Percentiles rank a stretch among this genome's conserved stretches.
Evolutionary conservation across 2,329 filamentous ascomycete species (phyloP).

Genomic region (Moelleriella libera): DNA sequence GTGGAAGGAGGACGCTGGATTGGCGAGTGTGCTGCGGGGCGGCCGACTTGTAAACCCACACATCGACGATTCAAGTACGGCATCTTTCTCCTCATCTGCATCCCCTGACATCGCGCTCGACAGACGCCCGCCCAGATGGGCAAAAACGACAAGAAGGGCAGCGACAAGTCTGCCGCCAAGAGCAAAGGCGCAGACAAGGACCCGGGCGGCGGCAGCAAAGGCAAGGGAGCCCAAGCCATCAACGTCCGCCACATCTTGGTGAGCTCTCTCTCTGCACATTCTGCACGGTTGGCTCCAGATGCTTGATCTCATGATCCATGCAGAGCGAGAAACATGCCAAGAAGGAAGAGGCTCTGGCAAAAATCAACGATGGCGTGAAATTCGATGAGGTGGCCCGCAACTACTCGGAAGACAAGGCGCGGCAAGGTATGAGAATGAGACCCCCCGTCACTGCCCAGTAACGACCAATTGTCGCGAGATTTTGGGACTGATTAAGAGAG

Average conservation of each 20-base stretch:
- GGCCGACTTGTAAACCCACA: too few species aligned
- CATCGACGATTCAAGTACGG: too few species aligned
- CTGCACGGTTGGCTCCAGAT: not conserved
- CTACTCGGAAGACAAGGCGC: conserved; percentile 65
- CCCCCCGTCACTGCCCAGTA: too few species aligned
- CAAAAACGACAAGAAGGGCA: conserved; percentile 26
- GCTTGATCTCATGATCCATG: not conserved
- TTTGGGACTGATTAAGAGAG: not conserved
- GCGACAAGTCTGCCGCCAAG: conserved; percentile 20
- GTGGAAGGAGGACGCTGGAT: too few species aligned
- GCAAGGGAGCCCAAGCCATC: conserved; percentile 49
- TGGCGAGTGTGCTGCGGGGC: too few species aligned
- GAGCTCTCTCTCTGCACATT: conserved; percentile 4
- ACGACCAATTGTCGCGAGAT: too few species aligned
- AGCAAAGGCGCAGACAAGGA: conserved; percentile 17
- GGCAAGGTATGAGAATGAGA: conserved; percentile 31
- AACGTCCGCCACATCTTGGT: conserved; percentile 62
- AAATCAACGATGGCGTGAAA: conserved; percentile 51
- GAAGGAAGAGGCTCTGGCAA: conserved; percentile 61
- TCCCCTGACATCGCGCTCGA: too few species aligned
- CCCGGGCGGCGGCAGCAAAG: conserved; percentile 21
- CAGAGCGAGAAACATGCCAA: conserved; percentile 64
- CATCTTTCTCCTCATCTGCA: too few species aligned
- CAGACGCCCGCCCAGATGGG: conserved; percentile 12
- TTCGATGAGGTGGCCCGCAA: conserved; percentile 63